Evolutionary conservation across 768 basidiomycete genomes (phyloP), one percentile per base, ranked within the genome.

Genomic region (Lanmaoa rubissima): DNA sequence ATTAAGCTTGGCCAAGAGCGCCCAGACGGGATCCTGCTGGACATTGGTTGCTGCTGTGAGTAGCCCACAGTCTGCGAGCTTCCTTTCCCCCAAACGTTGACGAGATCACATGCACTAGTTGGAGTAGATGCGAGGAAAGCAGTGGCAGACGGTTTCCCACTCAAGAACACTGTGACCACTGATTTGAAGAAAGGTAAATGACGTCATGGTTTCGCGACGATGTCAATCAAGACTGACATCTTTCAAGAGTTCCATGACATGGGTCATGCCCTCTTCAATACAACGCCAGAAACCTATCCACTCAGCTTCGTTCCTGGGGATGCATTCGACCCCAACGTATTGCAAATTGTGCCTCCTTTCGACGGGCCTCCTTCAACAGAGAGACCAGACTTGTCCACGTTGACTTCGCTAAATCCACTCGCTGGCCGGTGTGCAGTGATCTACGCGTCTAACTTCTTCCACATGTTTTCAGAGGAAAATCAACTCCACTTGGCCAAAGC

Each of bases 201-300:
- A 40, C 11, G 34, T 42, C 4, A 6, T 24, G 14, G 4, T 41
- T 16, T 52, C 21, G 5, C 16, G 35, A 39, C 4, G 8, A 11
- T 35, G 7, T 32, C 19, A 12, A 17, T 26, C 13, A 4, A 40
- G 1, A 4, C 16, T 51, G 5, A 38, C 31, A 5, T 28, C 24
- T 21, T 38, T 42, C 19, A 44, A 86, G 86, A 69, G 3, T 87
- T 82, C 57, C 82, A 82, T 79, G 73, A 80, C 2, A 68, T 80
- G 8, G 85, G 85, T 1, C 85, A 88, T 54, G 75, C 79, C 32
- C 73, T 89, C 17, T 90, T 87, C 74, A 79, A 68, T 41, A 78
- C 81, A 2, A 82, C 79, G 0, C 76, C 79, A 0, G 75, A 75
- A 41, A 73, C 77, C 0, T 87, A 83, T 63, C 81, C 83, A 0